Evolutionary conservation across 2,329 filamentous ascomycete genomes (phyloP), one percentile per base, ranked within the genome.

Genomic region (Trichoderma sp.): DNA sequence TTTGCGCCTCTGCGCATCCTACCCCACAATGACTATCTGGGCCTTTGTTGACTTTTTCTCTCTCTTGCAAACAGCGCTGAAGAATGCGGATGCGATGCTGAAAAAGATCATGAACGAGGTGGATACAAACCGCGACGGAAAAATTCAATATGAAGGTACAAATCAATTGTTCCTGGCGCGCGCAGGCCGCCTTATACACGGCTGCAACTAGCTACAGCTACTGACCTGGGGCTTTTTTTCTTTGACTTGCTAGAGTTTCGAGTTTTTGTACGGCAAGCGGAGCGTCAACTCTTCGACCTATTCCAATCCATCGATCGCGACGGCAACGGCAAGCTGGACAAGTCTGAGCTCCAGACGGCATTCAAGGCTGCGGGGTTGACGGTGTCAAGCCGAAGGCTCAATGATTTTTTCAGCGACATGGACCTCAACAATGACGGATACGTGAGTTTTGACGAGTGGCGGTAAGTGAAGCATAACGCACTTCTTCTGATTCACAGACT

Each of bases 361-460:
- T 96, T 97, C 77, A 84, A 89, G 70, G 86, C 85, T 64, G 91
- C 93, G 49, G 94, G 94, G 39, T 84, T 99, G 61, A 86, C 89
- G 10, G 90, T 98, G 14, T 91, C 94, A 26, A 89, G 85, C 73
- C 87, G 89, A 66, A 91, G 93, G 76, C 83, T 99, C 56, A 87
- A 93, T 72, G 87, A 89, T 71, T 98, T 99, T 82, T 97, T 99
- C 77, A 83, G 87, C 72, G 91, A 97, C 77, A 91, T 99, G 75
- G 96, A 99, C 79, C 86, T 88, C 77, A 95, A 99, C 81, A 87
- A 90, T 74, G 94, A 99, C 78, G 94, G 94, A 59, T 89, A 83
- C 72, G 97, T 98, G 74, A 94, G 86, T 71, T 98, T 97, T 80
- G 90, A 93, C 73, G 96, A 99, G 85, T 98, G 96, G 96, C 90